A percentile compares a stretch with the other conserved stretches of the same genome.
Conservation (phyloP, 106 monocot genomes). For the Chionographis japonica region DNA sequence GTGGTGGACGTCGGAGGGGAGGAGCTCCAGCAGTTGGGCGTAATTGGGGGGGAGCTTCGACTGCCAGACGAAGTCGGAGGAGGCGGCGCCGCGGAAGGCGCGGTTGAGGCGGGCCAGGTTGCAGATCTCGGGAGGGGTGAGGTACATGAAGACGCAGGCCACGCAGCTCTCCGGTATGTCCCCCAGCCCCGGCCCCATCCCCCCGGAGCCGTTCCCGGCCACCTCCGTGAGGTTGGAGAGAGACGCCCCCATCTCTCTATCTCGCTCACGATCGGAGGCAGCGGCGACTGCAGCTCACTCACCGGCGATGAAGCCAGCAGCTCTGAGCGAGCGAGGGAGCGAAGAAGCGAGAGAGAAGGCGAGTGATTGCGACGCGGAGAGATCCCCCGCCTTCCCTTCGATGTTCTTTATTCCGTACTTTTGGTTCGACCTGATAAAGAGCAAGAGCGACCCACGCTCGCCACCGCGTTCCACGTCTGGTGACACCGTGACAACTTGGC, state of each 20-base stretch:
- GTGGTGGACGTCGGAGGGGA: conserved; percentile 10
- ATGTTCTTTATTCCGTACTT: no score
- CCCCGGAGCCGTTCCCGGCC: conserved; percentile 4
- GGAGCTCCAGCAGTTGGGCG: conserved; percentile 16
- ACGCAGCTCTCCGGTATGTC: conserved; percentile 56
- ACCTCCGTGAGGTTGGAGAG: conserved; percentile 34
- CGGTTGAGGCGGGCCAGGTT: conserved; percentile 51
- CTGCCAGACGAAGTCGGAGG: conserved; percentile 47
- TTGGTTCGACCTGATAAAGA: no score
- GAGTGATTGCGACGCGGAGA: no score
- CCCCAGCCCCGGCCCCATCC: conserved; percentile 25
- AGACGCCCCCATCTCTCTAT: conserved; percentile 28
- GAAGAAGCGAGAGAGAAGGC: no score
- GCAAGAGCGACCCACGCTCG: no score
- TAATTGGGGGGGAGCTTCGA: conserved; percentile 40
- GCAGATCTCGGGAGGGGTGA: conserved; percentile 45
- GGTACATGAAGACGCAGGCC: conserved; percentile 46
- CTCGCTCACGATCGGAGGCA: neutral
- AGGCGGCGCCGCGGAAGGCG: conserved; percentile 51
- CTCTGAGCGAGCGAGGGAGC: no score
- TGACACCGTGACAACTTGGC: no score
- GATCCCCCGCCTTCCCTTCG: no score
- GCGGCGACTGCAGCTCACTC: no score
- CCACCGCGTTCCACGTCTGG: no score
- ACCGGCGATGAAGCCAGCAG: no score